Conservation (phyloP, 1,139 yeast species). For the Taphrina deformans region DNA sequence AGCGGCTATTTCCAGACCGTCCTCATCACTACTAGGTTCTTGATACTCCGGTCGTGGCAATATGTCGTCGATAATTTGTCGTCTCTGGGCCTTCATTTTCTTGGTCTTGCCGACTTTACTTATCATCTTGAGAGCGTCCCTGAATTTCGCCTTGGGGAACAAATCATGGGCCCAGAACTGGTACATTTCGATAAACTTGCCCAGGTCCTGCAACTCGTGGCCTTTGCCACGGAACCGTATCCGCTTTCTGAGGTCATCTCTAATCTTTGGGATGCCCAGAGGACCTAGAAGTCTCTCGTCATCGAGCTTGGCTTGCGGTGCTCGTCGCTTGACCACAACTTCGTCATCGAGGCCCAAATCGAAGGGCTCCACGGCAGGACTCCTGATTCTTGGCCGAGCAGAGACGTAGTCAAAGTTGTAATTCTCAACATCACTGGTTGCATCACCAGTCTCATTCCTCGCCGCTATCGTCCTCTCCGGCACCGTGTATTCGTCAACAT, state of each 20-base stretch:
- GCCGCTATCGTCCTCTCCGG: not conserved
- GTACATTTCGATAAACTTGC: slow-evolving; percentile 60
- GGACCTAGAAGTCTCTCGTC: slow-evolving; percentile 44
- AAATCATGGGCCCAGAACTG: slow-evolving; percentile 84
- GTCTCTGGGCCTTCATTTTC: slow-evolving; percentile 40
- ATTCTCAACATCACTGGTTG: not conserved
- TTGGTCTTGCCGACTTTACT: slow-evolving; percentile 44
- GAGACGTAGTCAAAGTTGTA: slow-evolving; percentile 12
- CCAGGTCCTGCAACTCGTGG: slow-evolving; percentile 50
- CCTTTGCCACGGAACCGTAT: slow-evolving; percentile 48
- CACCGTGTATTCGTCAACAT: not conserved
- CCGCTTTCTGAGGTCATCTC: slow-evolving; percentile 40
- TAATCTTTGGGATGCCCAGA: slow-evolving; percentile 46
- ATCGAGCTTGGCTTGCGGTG: slow-evolving; percentile 46
- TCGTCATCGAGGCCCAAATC: slow-evolving; percentile 48
- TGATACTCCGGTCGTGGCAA: slow-evolving; percentile 14
- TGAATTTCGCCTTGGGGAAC: slow-evolving; percentile 74
- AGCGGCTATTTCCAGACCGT: not conserved
- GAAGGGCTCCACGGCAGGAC: slow-evolving; percentile 15
- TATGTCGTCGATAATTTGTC: slow-evolving; percentile 14
- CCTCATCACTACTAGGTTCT: not conserved
- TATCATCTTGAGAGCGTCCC: slow-evolving; percentile 54
- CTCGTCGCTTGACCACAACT: slow-evolving; percentile 42
- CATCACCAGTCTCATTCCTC: not conserved
- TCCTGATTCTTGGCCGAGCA: not conserved